Conservation (phyloP, 129 eudicot genomes). For the Tanacetum coccineum region DNA sequence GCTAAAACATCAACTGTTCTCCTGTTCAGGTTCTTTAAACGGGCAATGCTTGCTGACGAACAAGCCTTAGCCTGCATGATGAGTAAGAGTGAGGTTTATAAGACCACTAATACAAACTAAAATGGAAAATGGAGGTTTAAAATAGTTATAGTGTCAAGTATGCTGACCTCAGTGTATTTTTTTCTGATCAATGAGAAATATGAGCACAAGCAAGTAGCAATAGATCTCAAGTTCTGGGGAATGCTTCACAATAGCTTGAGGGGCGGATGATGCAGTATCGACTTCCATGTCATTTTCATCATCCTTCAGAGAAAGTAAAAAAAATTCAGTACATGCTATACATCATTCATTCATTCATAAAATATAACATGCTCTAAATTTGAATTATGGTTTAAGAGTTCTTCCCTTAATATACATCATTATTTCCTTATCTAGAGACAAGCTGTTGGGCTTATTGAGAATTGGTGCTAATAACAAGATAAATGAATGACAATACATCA, state of each 20-base stretch:
- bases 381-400: background rate
- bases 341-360: background rate
- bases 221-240: conserved; percentile 90
- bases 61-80: conserved; percentile 85
- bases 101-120: conserved; percentile 11
- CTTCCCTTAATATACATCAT: background rate
- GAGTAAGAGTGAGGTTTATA: conserved; percentile 8
- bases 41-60: conserved; percentile 91
- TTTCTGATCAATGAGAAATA: conserved; percentile 85
- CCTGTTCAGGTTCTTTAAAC: conserved; percentile 84
- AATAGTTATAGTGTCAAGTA: background rate
- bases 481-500: no score
- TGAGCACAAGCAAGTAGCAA: conserved; percentile 89
- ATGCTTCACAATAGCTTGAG: conserved; percentile 64
- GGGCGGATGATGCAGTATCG: conserved; percentile 75
- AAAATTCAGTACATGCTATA: conserved; percentile 4
- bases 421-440: background rate
- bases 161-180: conserved; percentile 70
- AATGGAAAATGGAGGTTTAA: conserved; percentile 1
- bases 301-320: conserved; percentile 42
- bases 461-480: no score
- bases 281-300: conserved; percentile 92
- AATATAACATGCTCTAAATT: background rate
- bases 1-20: conserved; percentile 91
- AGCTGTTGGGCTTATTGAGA: background rate